These are phyloP conservation scores for Oryza australiensis DNA, from an alignment of 176 grass and related monocot genomes.

Conservation along the genomic window DNA sequence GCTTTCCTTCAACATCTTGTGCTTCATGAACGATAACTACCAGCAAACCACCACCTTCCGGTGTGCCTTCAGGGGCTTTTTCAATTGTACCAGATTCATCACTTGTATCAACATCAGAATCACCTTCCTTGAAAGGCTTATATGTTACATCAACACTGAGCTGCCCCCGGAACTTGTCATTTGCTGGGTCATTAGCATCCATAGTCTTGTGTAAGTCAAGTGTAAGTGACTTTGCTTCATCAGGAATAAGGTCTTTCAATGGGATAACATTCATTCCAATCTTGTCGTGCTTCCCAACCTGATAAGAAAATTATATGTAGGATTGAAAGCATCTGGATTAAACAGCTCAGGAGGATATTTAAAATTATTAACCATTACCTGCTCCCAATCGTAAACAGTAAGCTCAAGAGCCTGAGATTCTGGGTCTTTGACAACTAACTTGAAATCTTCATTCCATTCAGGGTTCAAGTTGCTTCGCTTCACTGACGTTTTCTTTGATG, in stretches of 20 bases:
- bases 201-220: slow-evolving; percentile 74
- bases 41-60: slow-evolving; percentile 74
- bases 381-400: slow-evolving; percentile 80
- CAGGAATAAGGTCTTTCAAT: slow-evolving; percentile 64
- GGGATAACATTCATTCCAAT: slow-evolving; percentile 71
- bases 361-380: slow-evolving; percentile 49
- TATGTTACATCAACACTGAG: slow-evolving; percentile 64
- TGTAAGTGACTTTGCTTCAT: slow-evolving; percentile 70
- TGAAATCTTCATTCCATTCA: slow-evolving; percentile 89
- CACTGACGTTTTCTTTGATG: slow-evolving; percentile 70
- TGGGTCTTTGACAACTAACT: slow-evolving; percentile 73
- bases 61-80: slow-evolving; percentile 78
- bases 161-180: slow-evolving; percentile 72
- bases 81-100: slow-evolving; percentile 56
- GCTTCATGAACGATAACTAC: slow-evolving; percentile 74
- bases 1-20: slow-evolving; percentile 84
- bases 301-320: slow-evolving; percentile 18
- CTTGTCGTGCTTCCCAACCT: slow-evolving; percentile 84
- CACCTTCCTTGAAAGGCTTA: slow-evolving; percentile 72
- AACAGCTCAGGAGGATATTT: not conserved
- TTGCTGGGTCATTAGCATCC: slow-evolving; percentile 67
- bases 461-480: slow-evolving; percentile 77
- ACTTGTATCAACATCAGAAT: slow-evolving; percentile 51
- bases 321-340: not conserved
- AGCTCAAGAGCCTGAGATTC: slow-evolving; percentile 67